Evolutionary conservation across 140 eudicot genomes (phyloP).

Genomic region (Anethum foeniculum): DNA sequence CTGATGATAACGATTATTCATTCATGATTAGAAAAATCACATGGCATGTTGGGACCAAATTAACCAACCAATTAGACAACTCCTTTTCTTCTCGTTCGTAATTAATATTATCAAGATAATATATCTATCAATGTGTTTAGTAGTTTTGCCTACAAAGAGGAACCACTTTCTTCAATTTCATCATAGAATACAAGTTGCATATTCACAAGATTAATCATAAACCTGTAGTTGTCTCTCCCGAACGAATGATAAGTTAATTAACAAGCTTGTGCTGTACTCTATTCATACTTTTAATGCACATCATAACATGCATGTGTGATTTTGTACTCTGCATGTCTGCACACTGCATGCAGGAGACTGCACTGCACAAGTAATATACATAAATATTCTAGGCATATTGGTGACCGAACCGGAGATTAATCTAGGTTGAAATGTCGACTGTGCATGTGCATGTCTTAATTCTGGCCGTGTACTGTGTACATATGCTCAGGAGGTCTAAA

Average conservation of each 20-base stretch:
- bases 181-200: neutral
- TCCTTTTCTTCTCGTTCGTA: neutral
- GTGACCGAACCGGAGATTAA: no score
- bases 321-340: neutral
- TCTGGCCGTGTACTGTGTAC: no score
- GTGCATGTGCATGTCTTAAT: no score
- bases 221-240: neutral
- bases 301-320: neutral
- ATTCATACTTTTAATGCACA: neutral
- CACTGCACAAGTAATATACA: neutral
- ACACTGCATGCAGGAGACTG: neutral
- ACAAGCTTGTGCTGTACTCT: neutral
- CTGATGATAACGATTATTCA: neutral
- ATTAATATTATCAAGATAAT: constrained; percentile 1
- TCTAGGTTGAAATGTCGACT: no score
- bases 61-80: constrained; percentile 4
- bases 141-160: neutral
- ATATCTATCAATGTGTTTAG: neutral
- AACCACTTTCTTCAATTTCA: neutral
- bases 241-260: neutral
- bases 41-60: constrained; percentile 14
- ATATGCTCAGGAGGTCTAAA: no score
- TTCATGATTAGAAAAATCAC: neutral
- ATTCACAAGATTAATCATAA: neutral
- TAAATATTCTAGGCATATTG: no score